Evolutionary conservation across 2,329 filamentous ascomycete genomes (phyloP).

Genomic region (Sarocladiaceae sp.): DNA sequence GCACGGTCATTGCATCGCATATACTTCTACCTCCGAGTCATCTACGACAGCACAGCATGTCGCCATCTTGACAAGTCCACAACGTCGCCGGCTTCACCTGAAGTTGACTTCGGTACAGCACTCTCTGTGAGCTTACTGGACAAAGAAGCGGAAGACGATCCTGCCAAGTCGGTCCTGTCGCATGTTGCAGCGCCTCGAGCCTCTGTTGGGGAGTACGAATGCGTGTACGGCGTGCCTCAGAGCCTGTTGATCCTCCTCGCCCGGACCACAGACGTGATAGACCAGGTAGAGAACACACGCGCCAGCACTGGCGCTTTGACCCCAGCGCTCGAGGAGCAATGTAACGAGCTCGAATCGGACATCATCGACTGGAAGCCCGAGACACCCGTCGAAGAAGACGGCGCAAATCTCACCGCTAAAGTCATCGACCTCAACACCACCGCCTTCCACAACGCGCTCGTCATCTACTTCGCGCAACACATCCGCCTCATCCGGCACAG

Average conservation of each 20-base stretch:
- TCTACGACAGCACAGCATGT: conserved; percentile 18
- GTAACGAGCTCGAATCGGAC: conserved; percentile 10
- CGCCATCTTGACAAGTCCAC: background rate
- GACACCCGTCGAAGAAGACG: background rate
- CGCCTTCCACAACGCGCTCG: conserved; percentile 14
- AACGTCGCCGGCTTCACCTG: background rate
- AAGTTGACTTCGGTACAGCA: background rate
- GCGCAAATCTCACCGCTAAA: background rate
- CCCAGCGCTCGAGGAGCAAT: background rate
- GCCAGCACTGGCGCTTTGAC: background rate
- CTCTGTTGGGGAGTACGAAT: conserved; percentile 11
- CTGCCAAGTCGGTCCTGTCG: background rate
- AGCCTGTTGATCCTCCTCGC: conserved; percentile 12
- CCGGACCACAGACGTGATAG: conserved; percentile 11
- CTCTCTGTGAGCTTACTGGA: background rate
- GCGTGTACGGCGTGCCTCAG: conserved; percentile 15
- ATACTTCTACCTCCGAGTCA: conserved; percentile 18
- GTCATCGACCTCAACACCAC: conserved; percentile 13
- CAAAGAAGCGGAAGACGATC: conserved; percentile 4
- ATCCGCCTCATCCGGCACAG: conserved; percentile 9
- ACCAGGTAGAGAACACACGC: background rate
- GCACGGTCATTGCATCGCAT: conserved; percentile 18
- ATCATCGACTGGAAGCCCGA: conserved; percentile 13
- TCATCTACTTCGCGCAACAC: conserved; percentile 15
- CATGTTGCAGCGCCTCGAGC: background rate